Percentiles rank a stretch among this genome's conserved stretches.
Evolutionary conservation across 73 alveolate genomes (phyloP).

Genomic region (Paramecium sonneborni): DNA sequence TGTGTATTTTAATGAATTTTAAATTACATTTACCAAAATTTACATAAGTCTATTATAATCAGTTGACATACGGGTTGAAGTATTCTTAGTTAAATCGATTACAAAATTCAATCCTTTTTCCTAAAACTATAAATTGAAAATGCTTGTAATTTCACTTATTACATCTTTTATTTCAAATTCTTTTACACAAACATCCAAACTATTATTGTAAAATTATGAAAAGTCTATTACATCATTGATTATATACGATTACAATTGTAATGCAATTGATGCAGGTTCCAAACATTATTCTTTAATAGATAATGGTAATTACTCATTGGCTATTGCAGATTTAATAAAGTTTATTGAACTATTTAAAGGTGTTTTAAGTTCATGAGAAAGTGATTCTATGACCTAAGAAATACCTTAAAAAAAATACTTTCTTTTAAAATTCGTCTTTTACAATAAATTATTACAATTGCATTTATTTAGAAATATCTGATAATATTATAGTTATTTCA

Average conservation of each 20-base stretch:
- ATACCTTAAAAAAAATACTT: background rate
- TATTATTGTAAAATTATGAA: background rate
- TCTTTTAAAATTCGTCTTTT: background rate
- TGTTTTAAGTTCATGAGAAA: slow-evolving; percentile 24
- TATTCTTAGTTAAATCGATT: background rate
- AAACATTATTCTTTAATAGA: background rate
- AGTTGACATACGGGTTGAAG: background rate
- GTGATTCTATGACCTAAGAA: background rate
- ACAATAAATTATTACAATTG: background rate
- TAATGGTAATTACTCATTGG: background rate
- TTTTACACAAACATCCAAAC: background rate
- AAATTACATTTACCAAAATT: background rate
- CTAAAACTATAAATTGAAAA: background rate
- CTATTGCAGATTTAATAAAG: background rate
- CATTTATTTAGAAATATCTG: background rate
- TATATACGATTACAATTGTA: background rate
- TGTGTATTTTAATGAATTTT: slow-evolving; percentile 33
- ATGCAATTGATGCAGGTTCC: background rate
- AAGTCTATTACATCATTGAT: slow-evolving; percentile 35
- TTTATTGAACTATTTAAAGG: slow-evolving; percentile 17
- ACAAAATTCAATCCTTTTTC: background rate
- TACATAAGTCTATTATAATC: slow-evolving; percentile 9
- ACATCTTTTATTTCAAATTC: background rate
- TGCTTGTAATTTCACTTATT: background rate
- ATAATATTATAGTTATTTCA: background rate